Evolutionary conservation across 169 alveolate species (phyloP), one percentile per base, ranked within the genome.

Genomic region (Plasmodium billcollinsi): DNA sequence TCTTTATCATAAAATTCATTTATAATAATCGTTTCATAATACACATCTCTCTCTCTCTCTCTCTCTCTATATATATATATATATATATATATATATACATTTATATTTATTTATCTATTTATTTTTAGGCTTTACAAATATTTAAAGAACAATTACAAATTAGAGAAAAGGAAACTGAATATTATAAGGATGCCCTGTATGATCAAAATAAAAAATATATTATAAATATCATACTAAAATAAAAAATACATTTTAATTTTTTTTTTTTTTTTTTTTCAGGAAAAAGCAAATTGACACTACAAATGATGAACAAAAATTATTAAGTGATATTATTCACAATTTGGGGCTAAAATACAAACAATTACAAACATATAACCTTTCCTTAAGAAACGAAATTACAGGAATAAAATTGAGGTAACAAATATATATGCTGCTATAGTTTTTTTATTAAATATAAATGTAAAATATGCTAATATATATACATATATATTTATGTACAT

Each of bases 81-180:
- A 33, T 33, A 33, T 33, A 33, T 33, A 33, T 33, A 33, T 33
- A 33, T 33, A 33, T 33, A 33, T 33, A 4, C 5, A 33, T 33
- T 2, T 33, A 5, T 33, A 33, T 73, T 47, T 47, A 20, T 43
- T 12, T 7, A 11, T 78, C n/a, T 66, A 20, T 50, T 45, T 73
- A 62, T 67, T 45, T 24, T 56, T 63, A 80, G 90, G 90, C 83
- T 21, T 70, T 80, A 43, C 90, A 80, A 80, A 80, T 80, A 18
- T 80, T 80, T 67, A 80, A 80, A 50, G 90, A 80, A 18, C 90
- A 80, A 50, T 21, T 80, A 26, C 90, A 80, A 80, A 80, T 80
- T 80, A 80, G 90, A 33, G 90, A 80, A 67, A 80, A 80, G 90
- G 90, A 80, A 80, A 80, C 83, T 59, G 90, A 80, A 80, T 80